These are phyloP conservation scores for Casuarina equisetifolia DNA, from an alignment of 306 rosid species.

Conservation along the genomic window DNA sequence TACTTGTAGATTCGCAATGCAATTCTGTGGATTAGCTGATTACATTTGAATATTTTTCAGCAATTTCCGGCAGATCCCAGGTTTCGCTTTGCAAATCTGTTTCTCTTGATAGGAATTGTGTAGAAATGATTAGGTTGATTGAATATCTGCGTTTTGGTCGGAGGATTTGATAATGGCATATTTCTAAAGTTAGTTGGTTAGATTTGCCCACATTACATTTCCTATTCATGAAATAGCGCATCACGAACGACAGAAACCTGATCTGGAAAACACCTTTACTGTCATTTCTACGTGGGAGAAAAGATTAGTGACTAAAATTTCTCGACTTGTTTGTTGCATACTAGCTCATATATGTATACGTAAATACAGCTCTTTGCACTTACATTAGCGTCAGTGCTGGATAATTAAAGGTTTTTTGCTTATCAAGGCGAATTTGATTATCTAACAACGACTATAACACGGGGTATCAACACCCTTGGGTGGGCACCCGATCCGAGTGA, in stretches of 20 bases:
- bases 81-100: not conserved
- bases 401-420: not conserved
- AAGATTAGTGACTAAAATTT: not conserved
- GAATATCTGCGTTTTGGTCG: not conserved
- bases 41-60: not conserved
- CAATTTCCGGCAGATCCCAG: not conserved
- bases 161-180: not conserved
- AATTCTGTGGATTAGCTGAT: not conserved
- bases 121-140: not conserved
- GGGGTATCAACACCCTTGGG: too few relatives aligned
- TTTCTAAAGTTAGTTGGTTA: not conserved
- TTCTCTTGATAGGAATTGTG: not conserved
- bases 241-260: too few relatives aligned
- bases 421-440: too few relatives aligned
- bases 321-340: not conserved
- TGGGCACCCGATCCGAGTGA: not conserved
- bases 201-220: not conserved
- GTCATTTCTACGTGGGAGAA: not conserved
- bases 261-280: not conserved
- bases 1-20: constrained; percentile 1
- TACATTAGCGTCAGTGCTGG: not conserved
- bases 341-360: not conserved
- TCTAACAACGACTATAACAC: too few relatives aligned
- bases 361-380: not conserved
- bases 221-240: not conserved